phyloP scores from a whole-genome alignment of 495 filamentous ascomycete genomes.

The Aspergillus leporis region DNA sequence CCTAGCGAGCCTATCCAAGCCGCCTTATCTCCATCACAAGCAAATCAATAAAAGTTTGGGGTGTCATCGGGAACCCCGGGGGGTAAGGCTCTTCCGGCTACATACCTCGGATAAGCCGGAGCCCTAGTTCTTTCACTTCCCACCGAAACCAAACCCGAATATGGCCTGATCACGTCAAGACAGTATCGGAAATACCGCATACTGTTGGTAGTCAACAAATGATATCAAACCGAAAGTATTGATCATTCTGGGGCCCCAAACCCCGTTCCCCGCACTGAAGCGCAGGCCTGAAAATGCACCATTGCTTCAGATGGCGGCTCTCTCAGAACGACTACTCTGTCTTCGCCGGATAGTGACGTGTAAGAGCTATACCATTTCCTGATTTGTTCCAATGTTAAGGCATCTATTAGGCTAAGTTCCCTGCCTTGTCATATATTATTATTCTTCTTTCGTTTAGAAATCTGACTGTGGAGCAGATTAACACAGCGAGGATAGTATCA shows the following conservation, averaged over 20 bases:
- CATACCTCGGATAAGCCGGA: background rate
- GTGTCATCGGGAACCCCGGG: background rate
- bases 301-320: too few relatives aligned
- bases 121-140: background rate
- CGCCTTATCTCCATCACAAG: background rate
- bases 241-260: background rate
- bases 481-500: background rate
- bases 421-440: background rate
- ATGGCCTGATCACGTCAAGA: too few relatives aligned
- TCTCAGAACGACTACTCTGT: too few relatives aligned
- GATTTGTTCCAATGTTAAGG: background rate
- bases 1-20: too few relatives aligned
- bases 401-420: background rate
- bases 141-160: background rate
- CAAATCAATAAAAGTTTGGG: background rate
- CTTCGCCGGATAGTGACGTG: too few relatives aligned
- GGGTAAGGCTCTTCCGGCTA: background rate
- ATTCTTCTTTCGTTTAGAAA: background rate
- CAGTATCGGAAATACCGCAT: too few relatives aligned
- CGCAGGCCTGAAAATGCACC: too few relatives aligned
- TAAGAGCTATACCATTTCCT: too few relatives aligned
- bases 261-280: background rate
- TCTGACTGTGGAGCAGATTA: background rate
- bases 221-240: background rate
- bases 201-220: background rate